phyloP scores from a whole-genome alignment of 2,329 filamentous ascomycete species.

The Pyrenophora graminea region DNA sequence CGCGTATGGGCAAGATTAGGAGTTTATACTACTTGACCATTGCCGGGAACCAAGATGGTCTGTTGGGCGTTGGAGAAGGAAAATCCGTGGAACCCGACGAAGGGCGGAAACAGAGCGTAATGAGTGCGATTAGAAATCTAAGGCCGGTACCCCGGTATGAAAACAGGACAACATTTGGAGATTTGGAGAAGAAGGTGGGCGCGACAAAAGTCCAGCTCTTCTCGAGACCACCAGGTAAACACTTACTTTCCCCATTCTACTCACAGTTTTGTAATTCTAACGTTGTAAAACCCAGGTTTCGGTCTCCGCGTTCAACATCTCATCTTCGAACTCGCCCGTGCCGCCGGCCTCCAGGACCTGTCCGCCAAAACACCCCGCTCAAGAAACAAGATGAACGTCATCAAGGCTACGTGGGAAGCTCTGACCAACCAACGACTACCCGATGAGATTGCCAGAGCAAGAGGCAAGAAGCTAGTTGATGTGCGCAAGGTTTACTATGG shows the following conservation, averaged over 20 bases:
- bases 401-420: conserved; percentile 87
- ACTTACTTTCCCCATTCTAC: neutral
- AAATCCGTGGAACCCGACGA: conserved; percentile 77
- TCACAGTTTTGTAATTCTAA: neutral
- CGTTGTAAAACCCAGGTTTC: conserved; percentile 67
- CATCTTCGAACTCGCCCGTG: conserved; percentile 92
- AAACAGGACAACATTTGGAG: conserved; percentile 86
- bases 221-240: conserved; percentile 82
- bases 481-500: conserved; percentile 97
- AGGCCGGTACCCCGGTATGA: conserved; percentile 90
- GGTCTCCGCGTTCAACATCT: conserved; percentile 88
- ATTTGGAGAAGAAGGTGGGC: conserved; percentile 79
- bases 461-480: conserved; percentile 95
- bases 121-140: conserved; percentile 89
- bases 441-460: conserved; percentile 83
- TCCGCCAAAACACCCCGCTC: conserved; percentile 81
- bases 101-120: conserved; percentile 71
- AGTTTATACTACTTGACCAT: conserved; percentile 76
- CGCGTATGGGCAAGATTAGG: conserved; percentile 89
- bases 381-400: conserved; percentile 95
- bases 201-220: conserved; percentile 84
- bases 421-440: conserved; percentile 82
- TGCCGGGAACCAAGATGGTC: conserved; percentile 83
- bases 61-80: conserved; percentile 85
- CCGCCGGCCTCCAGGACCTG: conserved; percentile 84